Evolutionary conservation across 108 stramenopile genomes (phyloP).

Genomic region (Cyclotella kingstonii): DNA sequence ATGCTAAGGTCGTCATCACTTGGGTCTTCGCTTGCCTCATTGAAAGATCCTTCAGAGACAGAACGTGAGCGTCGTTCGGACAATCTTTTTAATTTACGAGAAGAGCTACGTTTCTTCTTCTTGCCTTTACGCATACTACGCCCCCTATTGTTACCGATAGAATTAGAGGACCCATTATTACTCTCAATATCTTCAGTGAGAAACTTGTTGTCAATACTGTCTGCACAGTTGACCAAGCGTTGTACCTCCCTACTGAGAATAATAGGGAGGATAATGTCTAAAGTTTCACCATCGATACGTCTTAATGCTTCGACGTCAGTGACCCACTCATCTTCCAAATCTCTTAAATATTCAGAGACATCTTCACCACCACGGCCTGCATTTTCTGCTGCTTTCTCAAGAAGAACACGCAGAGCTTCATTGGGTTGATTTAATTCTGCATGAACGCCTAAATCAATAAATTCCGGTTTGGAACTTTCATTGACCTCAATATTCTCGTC

Average conservation of each 20-base stretch:
- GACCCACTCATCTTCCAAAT: conserved; percentile 48
- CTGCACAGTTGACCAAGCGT: conserved; percentile 32
- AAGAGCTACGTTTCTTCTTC: conserved; percentile 29
- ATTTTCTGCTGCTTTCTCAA: conserved; percentile 46
- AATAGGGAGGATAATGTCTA: conserved; percentile 38
- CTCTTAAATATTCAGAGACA: conserved; percentile 23
- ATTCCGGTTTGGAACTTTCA: too few relatives aligned
- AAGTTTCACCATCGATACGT: conserved; percentile 34
- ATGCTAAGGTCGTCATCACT: conserved; percentile 14
- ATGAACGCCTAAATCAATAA: not conserved
- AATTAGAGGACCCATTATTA: not conserved
- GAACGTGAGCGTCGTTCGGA: conserved; percentile 1
- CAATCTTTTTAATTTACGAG: conserved; percentile 20
- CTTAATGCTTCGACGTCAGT: conserved; percentile 46
- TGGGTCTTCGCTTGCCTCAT: conserved; percentile 16
- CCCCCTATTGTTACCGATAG: not conserved
- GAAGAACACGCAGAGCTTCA: conserved; percentile 27
- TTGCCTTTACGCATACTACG: conserved; percentile 6
- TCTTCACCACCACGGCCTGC: conserved; percentile 40
- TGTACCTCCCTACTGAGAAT: conserved; percentile 45
- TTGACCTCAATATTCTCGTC: not conserved
- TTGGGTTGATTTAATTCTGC: not conserved
- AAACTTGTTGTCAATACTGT: conserved; percentile 40
- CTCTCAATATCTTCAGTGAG: conserved; percentile 19
- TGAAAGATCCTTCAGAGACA: conserved; percentile 10